Percentiles rank a stretch among this genome's conserved stretches.
Evolutionary conservation across 768 basidiomycete species (phyloP).

Genomic region (Clavaria fumosa): DNA sequence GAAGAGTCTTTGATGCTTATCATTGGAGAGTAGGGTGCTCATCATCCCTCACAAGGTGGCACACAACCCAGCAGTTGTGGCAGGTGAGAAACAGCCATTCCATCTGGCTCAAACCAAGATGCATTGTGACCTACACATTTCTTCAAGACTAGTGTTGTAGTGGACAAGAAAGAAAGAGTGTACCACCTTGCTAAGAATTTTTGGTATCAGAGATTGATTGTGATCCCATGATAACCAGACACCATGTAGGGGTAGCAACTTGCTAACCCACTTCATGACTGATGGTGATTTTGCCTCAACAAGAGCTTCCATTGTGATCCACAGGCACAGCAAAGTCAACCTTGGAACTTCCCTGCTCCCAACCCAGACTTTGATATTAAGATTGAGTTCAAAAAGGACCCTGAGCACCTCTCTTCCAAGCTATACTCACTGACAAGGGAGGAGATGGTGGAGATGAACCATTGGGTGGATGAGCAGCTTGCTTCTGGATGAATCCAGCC

Average conservation of each 20-base stretch:
- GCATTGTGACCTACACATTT: constrained; percentile 11
- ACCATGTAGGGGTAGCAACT: constrained; percentile 6
- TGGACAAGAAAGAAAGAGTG: constrained; percentile 7
- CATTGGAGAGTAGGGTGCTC: constrained; percentile 12
- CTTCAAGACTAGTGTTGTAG: constrained; percentile 5
- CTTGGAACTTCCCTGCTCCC: constrained; percentile 5
- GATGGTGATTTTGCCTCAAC: constrained; percentile 12
- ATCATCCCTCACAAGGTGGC: constrained; percentile 13
- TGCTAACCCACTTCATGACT: constrained; percentile 8
- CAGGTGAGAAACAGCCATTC: constrained; percentile 13
- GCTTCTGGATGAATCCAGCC: too few relatives aligned
- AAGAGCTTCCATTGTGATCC: constrained; percentile 3
- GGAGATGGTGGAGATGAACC: too few relatives aligned
- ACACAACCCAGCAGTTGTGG: constrained; percentile 14
- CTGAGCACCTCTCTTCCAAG: too few relatives aligned
- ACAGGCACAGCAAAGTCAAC: background rate
- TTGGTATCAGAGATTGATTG: constrained; percentile 4
- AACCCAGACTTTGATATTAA: too few relatives aligned
- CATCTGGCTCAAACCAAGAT: constrained; percentile 10
- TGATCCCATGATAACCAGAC: constrained; percentile 9
- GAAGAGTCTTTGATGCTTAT: constrained; percentile 12
- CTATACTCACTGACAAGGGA: too few relatives aligned
- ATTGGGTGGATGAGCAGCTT: too few relatives aligned
- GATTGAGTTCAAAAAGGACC: too few relatives aligned
- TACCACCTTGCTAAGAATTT: constrained; percentile 8